Evolutionary conservation across 352 stramenopile species (phyloP).

Genomic region (Globisporangium middletonii): DNA sequence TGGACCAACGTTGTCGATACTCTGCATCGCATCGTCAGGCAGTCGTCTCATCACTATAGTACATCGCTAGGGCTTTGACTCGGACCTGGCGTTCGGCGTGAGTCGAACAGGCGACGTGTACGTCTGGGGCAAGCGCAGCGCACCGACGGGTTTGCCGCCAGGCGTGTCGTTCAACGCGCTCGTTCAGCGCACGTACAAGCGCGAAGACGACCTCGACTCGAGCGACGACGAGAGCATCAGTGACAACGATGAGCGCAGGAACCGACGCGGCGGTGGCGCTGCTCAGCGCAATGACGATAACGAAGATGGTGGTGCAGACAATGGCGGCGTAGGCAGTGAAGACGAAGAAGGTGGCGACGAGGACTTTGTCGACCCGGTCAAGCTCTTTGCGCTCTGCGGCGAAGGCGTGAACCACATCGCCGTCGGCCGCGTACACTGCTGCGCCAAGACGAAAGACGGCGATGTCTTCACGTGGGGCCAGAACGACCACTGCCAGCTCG

Average conservation of each 20-base stretch:
- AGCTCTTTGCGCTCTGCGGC: constrained; percentile 50
- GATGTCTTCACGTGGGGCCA: constrained; percentile 84
- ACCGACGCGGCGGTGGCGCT: background rate
- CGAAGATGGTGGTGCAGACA: constrained; percentile 11
- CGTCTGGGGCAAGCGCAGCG: constrained; percentile 67
- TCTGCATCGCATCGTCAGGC: background rate
- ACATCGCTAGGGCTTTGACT: constrained; percentile 62
- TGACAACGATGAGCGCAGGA: constrained; percentile 4
- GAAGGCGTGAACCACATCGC: constrained; percentile 70
- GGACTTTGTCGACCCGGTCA: constrained; percentile 67
- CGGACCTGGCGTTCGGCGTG: constrained; percentile 69
- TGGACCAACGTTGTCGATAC: background rate
- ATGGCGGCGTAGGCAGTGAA: constrained; percentile 20
- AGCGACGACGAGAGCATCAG: constrained; percentile 36
- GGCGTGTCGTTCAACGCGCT: constrained; percentile 26
- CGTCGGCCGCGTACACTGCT: constrained; percentile 72
- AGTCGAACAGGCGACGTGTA: constrained; percentile 67
- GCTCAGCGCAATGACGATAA: constrained; percentile 9
- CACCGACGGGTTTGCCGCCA: constrained; percentile 43
- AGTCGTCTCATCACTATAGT: background rate
- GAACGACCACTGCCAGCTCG: constrained; percentile 78
- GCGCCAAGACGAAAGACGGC: constrained; percentile 65
- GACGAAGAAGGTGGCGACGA: constrained; percentile 47
- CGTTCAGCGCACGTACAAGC: constrained; percentile 30
- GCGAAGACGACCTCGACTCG: constrained; percentile 27